Conservation (phyloP, 2,329 filamentous ascomycete species). For the Helminthosporium solani region DNA sequence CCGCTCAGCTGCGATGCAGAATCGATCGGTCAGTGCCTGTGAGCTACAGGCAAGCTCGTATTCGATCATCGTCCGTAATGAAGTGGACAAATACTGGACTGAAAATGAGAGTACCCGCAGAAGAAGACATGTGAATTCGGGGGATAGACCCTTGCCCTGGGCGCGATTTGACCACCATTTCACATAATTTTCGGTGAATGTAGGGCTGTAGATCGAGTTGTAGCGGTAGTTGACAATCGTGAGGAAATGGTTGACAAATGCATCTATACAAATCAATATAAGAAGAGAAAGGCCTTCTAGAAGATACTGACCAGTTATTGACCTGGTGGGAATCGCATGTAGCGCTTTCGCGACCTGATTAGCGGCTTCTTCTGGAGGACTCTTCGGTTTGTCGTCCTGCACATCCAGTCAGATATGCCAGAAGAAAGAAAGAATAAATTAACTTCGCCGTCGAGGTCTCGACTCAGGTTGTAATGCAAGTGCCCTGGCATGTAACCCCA, state of each 20-base stretch:
- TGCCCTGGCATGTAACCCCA: conserved; percentile 43
- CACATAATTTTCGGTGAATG: conserved; percentile 48
- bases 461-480: conserved; percentile 32
- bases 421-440: neutral
- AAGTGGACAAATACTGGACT: conserved; percentile 44
- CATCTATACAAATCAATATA: conserved; percentile 35
- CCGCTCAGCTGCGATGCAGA: conserved; percentile 47
- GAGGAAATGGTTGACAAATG: conserved; percentile 51
- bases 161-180: conserved; percentile 49
- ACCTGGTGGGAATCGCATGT: conserved; percentile 33
- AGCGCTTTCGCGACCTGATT: conserved; percentile 36
- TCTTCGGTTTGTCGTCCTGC: neutral
- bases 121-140: conserved; percentile 51
- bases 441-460: conserved; percentile 17
- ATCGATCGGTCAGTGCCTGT: conserved; percentile 43
- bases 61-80: conserved; percentile 46
- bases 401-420: neutral
- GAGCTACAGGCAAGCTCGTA: conserved; percentile 46
- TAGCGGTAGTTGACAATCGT: conserved; percentile 50
- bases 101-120: conserved; percentile 51
- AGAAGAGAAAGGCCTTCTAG: neutral
- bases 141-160: conserved; percentile 37
- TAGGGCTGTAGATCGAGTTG: conserved; percentile 49
- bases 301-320: conserved; percentile 30
- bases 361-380: conserved; percentile 15